A percentile compares a stretch with the other conserved stretches of the same genome.
These are phyloP conservation scores for Gardenia jasminoides DNA, from an alignment of 257 asterid genomes.

Conservation along the genomic window DNA sequence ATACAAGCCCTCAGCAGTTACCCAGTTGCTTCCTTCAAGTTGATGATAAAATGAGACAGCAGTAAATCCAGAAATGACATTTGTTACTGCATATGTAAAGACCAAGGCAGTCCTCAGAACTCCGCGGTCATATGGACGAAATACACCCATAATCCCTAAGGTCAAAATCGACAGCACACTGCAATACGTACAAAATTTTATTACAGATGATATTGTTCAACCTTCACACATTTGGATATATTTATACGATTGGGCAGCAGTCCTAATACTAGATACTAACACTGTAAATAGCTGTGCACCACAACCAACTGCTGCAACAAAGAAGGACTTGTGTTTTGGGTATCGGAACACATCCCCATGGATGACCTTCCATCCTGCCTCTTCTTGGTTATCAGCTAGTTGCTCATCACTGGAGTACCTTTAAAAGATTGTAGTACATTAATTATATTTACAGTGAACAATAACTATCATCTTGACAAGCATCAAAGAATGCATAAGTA, in stretches of 20 bases:
- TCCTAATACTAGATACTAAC: constrained; percentile 6
- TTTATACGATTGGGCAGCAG: too few species aligned
- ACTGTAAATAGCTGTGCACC: constrained; percentile 8
- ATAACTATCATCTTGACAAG: neutral
- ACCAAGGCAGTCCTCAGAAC: constrained; percentile 15
- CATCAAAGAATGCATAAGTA: neutral
- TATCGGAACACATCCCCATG: constrained; percentile 20
- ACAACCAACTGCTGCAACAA: constrained; percentile 21
- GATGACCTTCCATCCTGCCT: constrained; percentile 16
- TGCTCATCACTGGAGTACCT: constrained; percentile 8
- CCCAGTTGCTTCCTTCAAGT: constrained; percentile 28
- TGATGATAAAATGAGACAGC: constrained; percentile 22
- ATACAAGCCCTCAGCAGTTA: neutral
- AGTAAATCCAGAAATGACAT: constrained; percentile 19
- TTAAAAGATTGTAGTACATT: neutral
- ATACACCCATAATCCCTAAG: constrained; percentile 5
- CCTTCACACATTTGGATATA: neutral
- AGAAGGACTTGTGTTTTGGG: constrained; percentile 9
- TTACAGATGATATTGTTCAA: too few species aligned
- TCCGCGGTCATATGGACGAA: constrained; percentile 20
- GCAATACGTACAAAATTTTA: neutral
- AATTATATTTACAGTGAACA: neutral
- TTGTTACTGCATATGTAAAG: constrained; percentile 17
- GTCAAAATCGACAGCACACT: neutral
- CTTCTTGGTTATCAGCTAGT: constrained; percentile 1